Conservation (phyloP, 78 protist species). For the Cavenderia fasciculata region DNA sequence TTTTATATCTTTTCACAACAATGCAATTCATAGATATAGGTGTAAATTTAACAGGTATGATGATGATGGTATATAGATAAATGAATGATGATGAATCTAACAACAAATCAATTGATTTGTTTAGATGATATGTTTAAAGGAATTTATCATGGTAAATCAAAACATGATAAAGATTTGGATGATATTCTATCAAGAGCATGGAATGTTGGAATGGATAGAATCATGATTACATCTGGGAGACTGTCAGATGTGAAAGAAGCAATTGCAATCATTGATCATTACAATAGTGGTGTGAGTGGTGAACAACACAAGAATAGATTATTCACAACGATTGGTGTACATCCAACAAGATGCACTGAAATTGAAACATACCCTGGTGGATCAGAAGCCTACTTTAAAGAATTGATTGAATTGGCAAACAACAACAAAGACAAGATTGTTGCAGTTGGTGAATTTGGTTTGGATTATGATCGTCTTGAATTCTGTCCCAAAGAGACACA, state of each 20-base stretch:
- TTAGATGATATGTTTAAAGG: slow-evolving; percentile 68
- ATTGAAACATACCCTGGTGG: background rate
- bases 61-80: background rate
- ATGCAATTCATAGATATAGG: slow-evolving; percentile 74
- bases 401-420: background rate
- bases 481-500: slow-evolving; percentile 74
- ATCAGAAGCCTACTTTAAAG: background rate
- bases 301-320: background rate
- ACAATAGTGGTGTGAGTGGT: background rate
- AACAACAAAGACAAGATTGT: slow-evolving; percentile 29
- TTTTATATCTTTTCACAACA: no score
- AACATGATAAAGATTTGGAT: slow-evolving; percentile 58
- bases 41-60: slow-evolving; percentile 46
- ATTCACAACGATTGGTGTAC: slow-evolving; percentile 79
- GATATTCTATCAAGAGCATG: slow-evolving; percentile 27
- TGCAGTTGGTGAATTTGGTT: slow-evolving; percentile 82
- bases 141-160: slow-evolving; percentile 38
- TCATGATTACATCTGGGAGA: slow-evolving; percentile 55
- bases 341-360: slow-evolving; percentile 72
- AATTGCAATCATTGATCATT: slow-evolving; percentile 6
- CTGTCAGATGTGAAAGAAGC: slow-evolving; percentile 47
- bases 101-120: background rate
- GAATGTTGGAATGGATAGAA: slow-evolving; percentile 51
- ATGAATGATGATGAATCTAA: no score
- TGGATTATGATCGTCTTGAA: slow-evolving; percentile 75